Evolutionary conservation across 2,329 filamentous ascomycete species (phyloP), one percentile per base, ranked within the genome.

Genomic region (Chrysoporthe puriensis): DNA sequence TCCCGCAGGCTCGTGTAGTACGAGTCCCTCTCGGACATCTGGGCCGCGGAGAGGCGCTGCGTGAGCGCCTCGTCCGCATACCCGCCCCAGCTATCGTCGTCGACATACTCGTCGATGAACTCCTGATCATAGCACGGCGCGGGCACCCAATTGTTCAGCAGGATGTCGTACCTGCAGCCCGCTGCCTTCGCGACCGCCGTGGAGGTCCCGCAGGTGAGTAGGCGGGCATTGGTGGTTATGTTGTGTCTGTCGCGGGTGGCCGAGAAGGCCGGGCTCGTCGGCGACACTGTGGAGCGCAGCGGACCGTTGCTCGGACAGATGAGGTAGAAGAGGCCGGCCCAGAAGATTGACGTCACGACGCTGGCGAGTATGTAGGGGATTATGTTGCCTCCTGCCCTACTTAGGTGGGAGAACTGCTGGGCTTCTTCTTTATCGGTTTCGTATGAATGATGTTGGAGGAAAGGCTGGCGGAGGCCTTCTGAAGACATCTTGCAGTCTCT

Each of bases 121-220:
- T 74, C 73, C 18, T 67, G 66, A 62, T 74, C 72, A 44, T 52
- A 67, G 60, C 65, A 67, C 2, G 65, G 62, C 6, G 64, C 68
- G 1, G 72, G 73, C 9, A 75, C 72, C 73, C 73, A 75, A 48
- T 73, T 71, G 64, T 75, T 75, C 13, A 73, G 40, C 0, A 75
- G 66, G 7, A 74, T 70, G 57, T 75, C 73, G 63, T 74, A 75
- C 26, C 62, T 68, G 71, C 73, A 75, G 4, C 69, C 69, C 2
- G 58, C 50, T 2, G 66, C 63, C 18, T 62, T 68, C 2, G 73
- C 73, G 32, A 71, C 70, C 44, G 64, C 36, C 2, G 69, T 66
- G 5, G 73, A 69, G 62, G 62, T 71, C 32, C 73, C 73, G 60
- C 73, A 75, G 11, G 52, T 58, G 13, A 72, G 63, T 4, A 71